Evolutionary conservation across 2,329 filamentous ascomycete genomes (phyloP), one percentile per base, ranked within the genome.

Genomic region (Colletotrichum eleusines): DNA sequence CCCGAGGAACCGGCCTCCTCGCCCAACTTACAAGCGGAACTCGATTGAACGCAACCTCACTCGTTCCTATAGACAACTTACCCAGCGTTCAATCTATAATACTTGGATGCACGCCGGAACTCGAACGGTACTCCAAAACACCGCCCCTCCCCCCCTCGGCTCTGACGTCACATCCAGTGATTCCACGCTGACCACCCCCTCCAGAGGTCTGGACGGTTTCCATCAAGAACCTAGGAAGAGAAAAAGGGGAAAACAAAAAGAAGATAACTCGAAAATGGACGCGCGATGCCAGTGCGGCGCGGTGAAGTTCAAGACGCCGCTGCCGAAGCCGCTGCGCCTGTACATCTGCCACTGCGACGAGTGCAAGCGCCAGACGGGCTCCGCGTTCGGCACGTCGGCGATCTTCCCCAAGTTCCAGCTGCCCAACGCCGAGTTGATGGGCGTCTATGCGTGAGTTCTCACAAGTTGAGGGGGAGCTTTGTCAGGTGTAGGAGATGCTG

Each of bases 271-370:
- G 26, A 42, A 20, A 90, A 90, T 90, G 89, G 84, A 90, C 66
- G 87, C 84, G 35, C 81, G 82, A 63, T 92, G 91, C 77, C 89
- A 92, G 78, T 94, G 91, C 81, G 88, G 89, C 63, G 80, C 85
- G 20, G 85, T 92, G 63, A 76, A 77, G 46, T 93, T 93, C 82
- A 87, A 83, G 72, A 92, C 90, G 38, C 89, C 91, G 1, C 80
- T 86, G 0, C 78, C 84, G 4, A 82, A 86, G 68, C 91, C 91
- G 0, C 80, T 91, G 53, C 87, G 86, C n/a, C 81, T 92, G 61
- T 93, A 91, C 78, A 89, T 92, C 77, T 93, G 91, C 80, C 91
- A 93, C 81, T 93, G 91, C 79, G 80, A 83, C 66, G 86, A 90
- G 77, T 93, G 91, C 78, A 86, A 88, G 58, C 85, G 87, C 68